Base-by-base conservation (phyloP, 805 yeast genomes). In the Debaryomyces tyrocola region DNA sequence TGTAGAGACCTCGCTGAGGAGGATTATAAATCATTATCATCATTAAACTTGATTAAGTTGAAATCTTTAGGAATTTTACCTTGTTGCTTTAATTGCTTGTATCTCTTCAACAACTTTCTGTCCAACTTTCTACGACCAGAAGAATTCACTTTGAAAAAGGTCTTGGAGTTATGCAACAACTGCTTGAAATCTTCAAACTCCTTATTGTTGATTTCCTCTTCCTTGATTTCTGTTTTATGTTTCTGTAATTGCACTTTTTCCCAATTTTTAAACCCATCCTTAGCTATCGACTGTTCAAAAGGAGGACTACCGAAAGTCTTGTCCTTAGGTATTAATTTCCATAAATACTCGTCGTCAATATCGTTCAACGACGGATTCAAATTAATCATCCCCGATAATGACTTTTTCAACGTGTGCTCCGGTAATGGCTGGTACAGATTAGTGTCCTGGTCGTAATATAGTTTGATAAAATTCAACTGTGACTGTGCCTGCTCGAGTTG, bases 381-480 rank as follows among this genome's bases (percentile, higher is more conserved):
- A 31, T 64, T 65, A 31, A 70, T 58, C 69, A 70, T 66, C 6
- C 75, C 75, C 40, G 73, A 68, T 40, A 71, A 55, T 5, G 74
- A 62, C 45, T 60, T 64, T 43, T 67, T 69, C 38, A 71, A 58
- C 4, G 74, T 63, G 46, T 73, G 78, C 41, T 67, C 73, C 4
- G 68, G 67, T 20, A 63, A 42, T 7, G 57, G 63, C 45, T 56
- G 64, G 40, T 48, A 57, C 45, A 54, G 48, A 43, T 59, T 59
- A 12, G 66, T 51, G 41, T 60, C 63, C 41, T 59, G 59, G 41
- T 64, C 68, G 33, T 58, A 59, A 45, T 64, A 64, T 34, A 63
- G 45, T 40, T 57, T 62, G 33, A 60, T 54, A 33, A 63, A 41
- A 35, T 54, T 60, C 14, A 60, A 44, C 39, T 62, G 61, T 6